These are phyloP conservation scores for Russula compacta DNA, from an alignment of 768 basidiomycete genomes.

Conservation along the genomic window DNA sequence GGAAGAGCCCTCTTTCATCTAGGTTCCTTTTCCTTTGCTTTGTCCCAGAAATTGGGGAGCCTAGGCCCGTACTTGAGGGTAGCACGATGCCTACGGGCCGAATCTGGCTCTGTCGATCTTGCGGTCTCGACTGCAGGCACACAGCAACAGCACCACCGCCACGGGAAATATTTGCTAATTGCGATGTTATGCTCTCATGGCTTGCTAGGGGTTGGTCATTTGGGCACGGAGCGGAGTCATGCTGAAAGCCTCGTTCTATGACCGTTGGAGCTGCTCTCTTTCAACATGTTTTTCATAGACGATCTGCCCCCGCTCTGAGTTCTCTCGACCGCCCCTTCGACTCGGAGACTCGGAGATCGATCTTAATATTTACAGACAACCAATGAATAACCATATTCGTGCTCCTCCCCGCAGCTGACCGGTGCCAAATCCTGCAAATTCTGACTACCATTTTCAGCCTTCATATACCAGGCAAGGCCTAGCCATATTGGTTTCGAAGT, in stretches of 20 bases:
- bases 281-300: slow-evolving; percentile 11
- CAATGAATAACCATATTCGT: neutral
- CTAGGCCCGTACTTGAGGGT: neutral
- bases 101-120: neutral
- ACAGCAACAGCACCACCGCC: neutral
- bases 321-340: neutral
- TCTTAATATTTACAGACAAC: neutral
- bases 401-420: neutral
- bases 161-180: neutral
- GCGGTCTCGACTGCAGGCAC: slow-evolving; percentile 2
- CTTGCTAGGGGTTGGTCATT: neutral
- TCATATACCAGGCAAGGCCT: neutral
- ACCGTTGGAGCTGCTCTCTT: neutral
- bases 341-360: slow-evolving; percentile 6
- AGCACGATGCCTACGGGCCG: neutral
- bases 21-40: slow-evolving; percentile 1
- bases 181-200: neutral
- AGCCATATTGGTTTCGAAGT: neutral
- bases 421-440: neutral
- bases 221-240: slow-evolving; percentile 1
- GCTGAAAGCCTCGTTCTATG: neutral
- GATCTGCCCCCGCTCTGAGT: slow-evolving; percentile 7
- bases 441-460: neutral
- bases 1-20: neutral
- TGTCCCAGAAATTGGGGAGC: neutral